Evolutionary conservation across 2,329 filamentous ascomycete species (phyloP).

Genomic region (Nemania abortiva): DNA sequence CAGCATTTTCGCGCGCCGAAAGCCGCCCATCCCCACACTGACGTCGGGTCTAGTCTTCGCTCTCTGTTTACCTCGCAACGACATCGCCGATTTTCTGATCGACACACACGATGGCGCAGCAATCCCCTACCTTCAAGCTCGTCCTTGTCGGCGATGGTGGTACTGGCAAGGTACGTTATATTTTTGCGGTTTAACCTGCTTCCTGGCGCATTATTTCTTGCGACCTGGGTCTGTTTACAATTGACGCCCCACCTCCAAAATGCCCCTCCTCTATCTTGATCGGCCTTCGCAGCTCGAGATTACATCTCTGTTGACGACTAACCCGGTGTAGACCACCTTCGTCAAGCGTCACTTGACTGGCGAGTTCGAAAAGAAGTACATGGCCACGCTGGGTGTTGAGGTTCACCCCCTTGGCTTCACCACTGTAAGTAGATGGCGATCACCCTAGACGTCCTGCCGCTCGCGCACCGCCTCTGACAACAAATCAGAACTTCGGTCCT

Average conservation of each 20-base stretch:
- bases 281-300: conserved; percentile 19
- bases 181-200: conserved; percentile 27
- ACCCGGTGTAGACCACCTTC: conserved; percentile 85
- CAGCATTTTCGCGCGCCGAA: conserved; percentile 29
- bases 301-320: conserved; percentile 39
- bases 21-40: conserved; percentile 39
- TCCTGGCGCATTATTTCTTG: conserved; percentile 19
- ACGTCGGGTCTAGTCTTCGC: conserved; percentile 41
- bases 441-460: conserved; percentile 24
- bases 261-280: conserved; percentile 40
- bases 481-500: conserved; percentile 82
- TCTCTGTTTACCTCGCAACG: conserved; percentile 39
- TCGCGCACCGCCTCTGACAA: conserved; percentile 48
- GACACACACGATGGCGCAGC: conserved; percentile 70
- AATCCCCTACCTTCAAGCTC: conserved; percentile 94
- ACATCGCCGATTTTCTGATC: conserved; percentile 19
- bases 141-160: conserved; percentile 99
- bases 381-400: conserved; percentile 98
- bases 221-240: conserved; percentile 30
- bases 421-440: conserved; percentile 77
- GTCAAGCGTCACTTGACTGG: conserved; percentile 99
- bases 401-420: conserved; percentile 98
- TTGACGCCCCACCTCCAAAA: conserved; percentile 39
- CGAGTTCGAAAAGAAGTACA: conserved; percentile 99
- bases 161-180: conserved; percentile 89